Base-by-base conservation (phyloP, 768 basidiomycete genomes). In the Xerocomellus amylosporus region DNA sequence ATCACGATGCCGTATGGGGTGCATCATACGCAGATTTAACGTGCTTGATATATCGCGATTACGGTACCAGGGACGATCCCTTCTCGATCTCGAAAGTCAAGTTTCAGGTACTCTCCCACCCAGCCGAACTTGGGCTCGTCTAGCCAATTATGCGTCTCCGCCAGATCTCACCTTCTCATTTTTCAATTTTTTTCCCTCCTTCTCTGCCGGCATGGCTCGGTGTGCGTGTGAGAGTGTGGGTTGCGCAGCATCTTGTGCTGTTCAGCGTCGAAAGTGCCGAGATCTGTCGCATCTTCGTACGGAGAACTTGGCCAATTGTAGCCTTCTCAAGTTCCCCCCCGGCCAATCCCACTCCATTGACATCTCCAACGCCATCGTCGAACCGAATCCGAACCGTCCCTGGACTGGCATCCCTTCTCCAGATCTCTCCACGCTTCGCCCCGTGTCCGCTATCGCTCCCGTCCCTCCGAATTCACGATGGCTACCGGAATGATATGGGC, bases 61-160 rank as follows among this genome's bases (percentile, higher is more conserved):
- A 71, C 69, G 69, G 51, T 64, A 71, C 61, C 62, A 71, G 71
- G 71, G 69, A 65, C 71, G 69, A 71, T 71, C 71, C 63, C 58
- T 57, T 67, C 69, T 71, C 67, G 69, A 72, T 69, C 69, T 68
- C 58, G 61, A 71, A 66, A 67, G 62, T 58, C 66, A 69, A 59
- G 66, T 65, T 64, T 65, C 69, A 70, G 71, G 69, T 68, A 67
- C 71, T 64, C 64, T 65, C 64, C 65, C 64, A 65, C 64, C 56
- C 58, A 55, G 0, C 64, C 64, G 31, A 66, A 60, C 58, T 51
- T 5, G 61, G 64, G 41, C 36, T 46, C 53, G 62, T 55, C 65
- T 69, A 68, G 50, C 65, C 65, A 54, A 54, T 64, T 67, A 52
- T 51, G 53, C 46, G 40, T 53, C 40, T 54, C 48, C 47, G 53